Evolutionary conservation across 2,329 filamentous ascomycete species (phyloP), one percentile per base, ranked within the genome.

Genomic region (Ceratocystis papillata): DNA sequence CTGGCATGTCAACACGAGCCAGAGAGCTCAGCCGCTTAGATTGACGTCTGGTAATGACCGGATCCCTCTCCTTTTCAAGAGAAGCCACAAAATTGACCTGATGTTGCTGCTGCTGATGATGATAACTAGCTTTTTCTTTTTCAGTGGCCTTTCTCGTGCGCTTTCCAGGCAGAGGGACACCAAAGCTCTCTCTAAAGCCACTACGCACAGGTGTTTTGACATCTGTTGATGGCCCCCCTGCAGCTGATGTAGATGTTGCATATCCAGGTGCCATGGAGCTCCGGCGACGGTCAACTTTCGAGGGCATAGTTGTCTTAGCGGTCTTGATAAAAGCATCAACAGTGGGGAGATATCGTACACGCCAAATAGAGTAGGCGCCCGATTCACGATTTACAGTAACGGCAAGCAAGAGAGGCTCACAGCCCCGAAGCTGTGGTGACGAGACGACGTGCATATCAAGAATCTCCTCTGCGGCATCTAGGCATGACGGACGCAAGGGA

Each of bases 11-110:
- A 41, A 89, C 88, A 71, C 93, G 83, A 17, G 92, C 92, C 64
- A 96, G 83, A 17, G 93, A 97, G 77, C 94, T 99, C 30, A 97
- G 88, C 63, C 94, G 84, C 55, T 94, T 85, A 20, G 84, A 87
- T 68, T 83, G 84, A 67, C 84, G 79, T 63, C 84, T 77, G 0
- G 80, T 80, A 12, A 79, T 78, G 17, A 80, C 78, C 10, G 77
- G 79, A 65, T 81, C 78, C 64, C 81, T 81, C 66, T 90, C 87
- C 53, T 88, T 82, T 65, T 89, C 88, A n/a, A 93, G 76, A 0
- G 87, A 84, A 2, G 87, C 81, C 55, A 68, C 67, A 55, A 90
- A 78, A 69, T 89, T 86, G 53, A 84, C 44, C 50, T 68, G 73
- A 7, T 65, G 53, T 25, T 65, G 59, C 3, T 65, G 64, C 8